A percentile compares a stretch with the other conserved stretches of the same genome.
These are phyloP conservation scores for Wickerhamiella musiphila DNA, from an alignment of 805 yeast species.

Conservation along the genomic window DNA sequence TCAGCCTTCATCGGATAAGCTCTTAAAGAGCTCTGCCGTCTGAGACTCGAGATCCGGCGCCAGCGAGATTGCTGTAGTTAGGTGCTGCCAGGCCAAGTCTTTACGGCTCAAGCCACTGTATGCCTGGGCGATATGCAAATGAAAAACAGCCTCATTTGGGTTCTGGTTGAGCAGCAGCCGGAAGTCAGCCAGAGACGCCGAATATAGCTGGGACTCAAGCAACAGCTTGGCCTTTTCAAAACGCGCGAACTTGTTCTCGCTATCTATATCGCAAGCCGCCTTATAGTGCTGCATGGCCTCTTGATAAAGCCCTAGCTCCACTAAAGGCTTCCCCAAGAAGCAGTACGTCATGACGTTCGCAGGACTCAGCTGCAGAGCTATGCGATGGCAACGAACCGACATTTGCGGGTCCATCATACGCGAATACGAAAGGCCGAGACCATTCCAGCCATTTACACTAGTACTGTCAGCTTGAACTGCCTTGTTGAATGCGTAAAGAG, in stretches of 20 bases:
- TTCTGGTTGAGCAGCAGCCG: slow-evolving; percentile 57
- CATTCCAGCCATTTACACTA: slow-evolving; percentile 90
- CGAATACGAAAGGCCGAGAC: slow-evolving; percentile 84
- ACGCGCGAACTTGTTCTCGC: slow-evolving; percentile 66
- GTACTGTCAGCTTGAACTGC: slow-evolving; percentile 63
- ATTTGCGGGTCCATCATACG: slow-evolving; percentile 68
- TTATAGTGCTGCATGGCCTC: slow-evolving; percentile 71
- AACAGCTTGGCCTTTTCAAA: slow-evolving; percentile 78
- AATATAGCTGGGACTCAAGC: slow-evolving; percentile 51
- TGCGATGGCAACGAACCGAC: slow-evolving; percentile 75
- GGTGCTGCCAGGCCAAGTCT: slow-evolving; percentile 64
- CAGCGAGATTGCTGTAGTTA: slow-evolving; percentile 72
- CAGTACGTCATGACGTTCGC: slow-evolving; percentile 76
- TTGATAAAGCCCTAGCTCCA: slow-evolving; percentile 47
- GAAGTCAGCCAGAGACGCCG: slow-evolving; percentile 56
- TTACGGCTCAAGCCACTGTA: slow-evolving; percentile 61
- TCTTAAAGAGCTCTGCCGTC: slow-evolving; percentile 2
- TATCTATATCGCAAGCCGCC: slow-evolving; percentile 69
- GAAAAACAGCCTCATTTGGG: slow-evolving; percentile 91
- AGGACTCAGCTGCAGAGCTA: slow-evolving; percentile 79
- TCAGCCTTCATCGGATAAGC: neutral
- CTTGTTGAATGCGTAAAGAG: slow-evolving; percentile 62
- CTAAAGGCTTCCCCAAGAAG: slow-evolving; percentile 87
- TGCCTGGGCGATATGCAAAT: slow-evolving; percentile 71
- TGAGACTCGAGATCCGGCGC: slow-evolving; percentile 47